phyloP scores from a whole-genome alignment of 139 green algal genomes.

The Chlamydomonas sphaeroides region DNA sequence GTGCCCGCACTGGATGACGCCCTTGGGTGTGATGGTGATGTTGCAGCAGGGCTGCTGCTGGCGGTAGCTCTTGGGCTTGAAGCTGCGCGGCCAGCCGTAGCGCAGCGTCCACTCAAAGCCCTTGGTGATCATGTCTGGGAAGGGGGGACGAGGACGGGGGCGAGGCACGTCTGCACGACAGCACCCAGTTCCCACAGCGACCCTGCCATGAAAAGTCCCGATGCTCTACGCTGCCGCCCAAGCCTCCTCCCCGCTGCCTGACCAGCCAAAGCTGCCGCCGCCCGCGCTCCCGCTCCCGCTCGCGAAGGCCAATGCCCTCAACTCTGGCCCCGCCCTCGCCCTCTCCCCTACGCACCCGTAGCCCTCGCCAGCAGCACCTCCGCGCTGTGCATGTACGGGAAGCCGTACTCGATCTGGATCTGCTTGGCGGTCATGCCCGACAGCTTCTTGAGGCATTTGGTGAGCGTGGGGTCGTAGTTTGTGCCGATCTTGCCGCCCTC shows the following conservation, averaged over 20 bases:
- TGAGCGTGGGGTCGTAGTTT: conserved; percentile 47
- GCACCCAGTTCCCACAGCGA: too few relatives aligned
- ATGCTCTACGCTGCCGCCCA: too few relatives aligned
- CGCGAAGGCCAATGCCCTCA: not conserved
- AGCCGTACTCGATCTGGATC: conserved; percentile 50
- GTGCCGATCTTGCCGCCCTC: conserved; percentile 47
- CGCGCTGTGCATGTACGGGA: conserved; percentile 30
- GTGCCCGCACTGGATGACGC: conserved; percentile 33
- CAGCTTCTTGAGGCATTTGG: conserved; percentile 52
- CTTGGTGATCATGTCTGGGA: conserved; percentile 48
- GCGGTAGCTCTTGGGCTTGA: conserved; percentile 41
- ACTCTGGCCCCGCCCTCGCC: not conserved
- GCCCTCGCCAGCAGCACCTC: conserved; percentile 40
- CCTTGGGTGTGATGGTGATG: not conserved
- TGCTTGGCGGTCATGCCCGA: conserved; percentile 30
- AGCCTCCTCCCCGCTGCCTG: too few relatives aligned
- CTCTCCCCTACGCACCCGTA: conserved; percentile 17
- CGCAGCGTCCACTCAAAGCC: conserved; percentile 56
- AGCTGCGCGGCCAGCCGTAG: conserved; percentile 43
- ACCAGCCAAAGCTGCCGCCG: too few relatives aligned
- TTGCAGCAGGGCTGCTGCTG: conserved; percentile 54
- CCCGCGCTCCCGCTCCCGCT: not conserved
- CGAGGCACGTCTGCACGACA: not conserved
- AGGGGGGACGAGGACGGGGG: not conserved
- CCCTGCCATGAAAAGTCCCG: too few relatives aligned